Base-by-base conservation (phyloP, 192 early-diverging fungal genomes). In the Chytriomyces hyalinus region DNA sequence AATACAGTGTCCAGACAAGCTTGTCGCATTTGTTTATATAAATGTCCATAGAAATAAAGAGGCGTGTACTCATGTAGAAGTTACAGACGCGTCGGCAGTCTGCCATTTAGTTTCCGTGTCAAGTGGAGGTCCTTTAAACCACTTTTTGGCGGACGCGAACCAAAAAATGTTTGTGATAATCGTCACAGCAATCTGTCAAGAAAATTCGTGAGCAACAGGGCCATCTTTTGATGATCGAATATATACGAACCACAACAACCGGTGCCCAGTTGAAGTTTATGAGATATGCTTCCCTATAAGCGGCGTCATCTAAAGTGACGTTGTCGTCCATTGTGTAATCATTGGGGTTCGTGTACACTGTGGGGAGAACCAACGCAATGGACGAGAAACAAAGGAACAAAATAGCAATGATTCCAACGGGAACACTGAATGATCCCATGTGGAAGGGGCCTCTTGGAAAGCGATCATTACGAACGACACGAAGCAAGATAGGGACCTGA, bases 221-320 rank as follows among this genome's bases (percentile, higher is more conserved):
- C 36, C 36, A 36, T 2, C 36, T 24, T 26, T 57, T 5, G 28
- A 20, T 24, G n/a, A 73, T 17, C 28, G 44, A 10, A 45, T 6
- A 28, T 6, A 28, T 11, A 73, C 70, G 57, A 24, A 62, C 45
- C 57, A 73, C 70, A 20, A 62, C 50, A 17, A 51, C 70, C 0
- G 60, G 57, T 11, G 70, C 70, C 70, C 70, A 73, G 70, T 73
- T 73, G 57, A 73, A 73, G 70, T 73, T 73, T n/a, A 13, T 10
- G 10, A 73, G 61, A 44, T 63, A n/a, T 6, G 70, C 67, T 15
- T n/a, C n/a, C 60, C 10, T n/a, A 10, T 67, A 61, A 15, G 70
- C 15, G 6, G n/a, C 10, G 28, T 63, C 11, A 44, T 61, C 49
- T 10, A 51, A 62, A 17, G 44, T 62, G 24, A 62, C 13, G 3